These are phyloP conservation scores for Hyaloperonospora arabidopsidis DNA, from an alignment of 352 stramenopile species.

Conservation along the genomic window DNA sequence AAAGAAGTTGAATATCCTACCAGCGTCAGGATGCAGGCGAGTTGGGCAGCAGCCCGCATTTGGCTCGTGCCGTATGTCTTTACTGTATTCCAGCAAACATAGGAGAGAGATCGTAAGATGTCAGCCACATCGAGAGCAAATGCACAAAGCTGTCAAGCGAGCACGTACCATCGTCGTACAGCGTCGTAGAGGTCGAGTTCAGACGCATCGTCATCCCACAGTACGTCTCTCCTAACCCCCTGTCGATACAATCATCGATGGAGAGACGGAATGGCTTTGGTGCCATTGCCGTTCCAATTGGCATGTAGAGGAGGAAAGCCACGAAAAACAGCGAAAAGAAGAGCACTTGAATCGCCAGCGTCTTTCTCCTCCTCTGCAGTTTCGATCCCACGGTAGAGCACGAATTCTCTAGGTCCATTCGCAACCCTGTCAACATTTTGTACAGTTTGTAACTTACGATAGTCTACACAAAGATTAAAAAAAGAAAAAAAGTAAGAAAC, in stretches of 20 bases:
- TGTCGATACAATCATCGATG: slow-evolving; percentile 45
- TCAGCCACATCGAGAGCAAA: neutral
- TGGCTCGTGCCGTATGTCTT: slow-evolving; percentile 44
- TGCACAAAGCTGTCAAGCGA: neutral
- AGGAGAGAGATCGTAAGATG: slow-evolving; percentile 2
- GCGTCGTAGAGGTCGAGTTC: slow-evolving; percentile 54
- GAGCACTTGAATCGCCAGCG: slow-evolving; percentile 34
- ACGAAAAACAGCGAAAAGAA: slow-evolving; percentile 45
- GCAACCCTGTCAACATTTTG: slow-evolving; percentile 23
- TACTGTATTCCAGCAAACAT: slow-evolving; percentile 17
- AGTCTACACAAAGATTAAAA: slow-evolving; percentile 16
- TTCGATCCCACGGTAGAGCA: slow-evolving; percentile 21
- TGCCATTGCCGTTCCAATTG: slow-evolving; percentile 31
- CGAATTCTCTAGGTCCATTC: slow-evolving; percentile 28
- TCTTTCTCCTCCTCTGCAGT: slow-evolving; percentile 31
- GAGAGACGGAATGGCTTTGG: slow-evolving; percentile 25
- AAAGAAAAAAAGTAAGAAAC: slow-evolving; percentile 1
- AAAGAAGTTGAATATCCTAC: slow-evolving; percentile 68
- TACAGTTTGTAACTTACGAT: slow-evolving; percentile 48
- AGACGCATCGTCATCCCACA: slow-evolving; percentile 48
- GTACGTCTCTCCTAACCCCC: slow-evolving; percentile 47
- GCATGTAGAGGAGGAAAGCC: slow-evolving; percentile 57
- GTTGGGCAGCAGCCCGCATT: slow-evolving; percentile 54
- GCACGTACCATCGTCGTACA: slow-evolving; percentile 59
- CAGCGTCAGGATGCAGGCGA: slow-evolving; percentile 63